These are phyloP conservation scores for Exophiala oligosperma DNA, from an alignment of 2,329 filamentous ascomycete genomes.

Conservation along the genomic window DNA sequence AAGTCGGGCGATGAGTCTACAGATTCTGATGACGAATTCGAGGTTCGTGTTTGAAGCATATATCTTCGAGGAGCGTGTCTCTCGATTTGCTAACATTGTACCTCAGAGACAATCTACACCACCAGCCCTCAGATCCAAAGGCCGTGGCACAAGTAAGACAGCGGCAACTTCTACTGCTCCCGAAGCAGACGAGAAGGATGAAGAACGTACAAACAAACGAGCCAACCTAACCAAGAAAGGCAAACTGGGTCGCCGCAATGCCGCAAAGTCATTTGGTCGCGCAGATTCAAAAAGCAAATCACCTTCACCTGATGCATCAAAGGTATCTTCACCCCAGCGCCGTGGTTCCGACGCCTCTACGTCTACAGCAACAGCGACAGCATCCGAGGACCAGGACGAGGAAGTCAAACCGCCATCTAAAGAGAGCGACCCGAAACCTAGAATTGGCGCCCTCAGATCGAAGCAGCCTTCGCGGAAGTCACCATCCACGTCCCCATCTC, in stretches of 20 bases:
- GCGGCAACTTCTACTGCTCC: not conserved
- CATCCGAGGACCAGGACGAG: slow-evolving; percentile 18
- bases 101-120: slow-evolving; percentile 24
- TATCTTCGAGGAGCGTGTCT: too few species aligned
- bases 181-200: slow-evolving; percentile 8
- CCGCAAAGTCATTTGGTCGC: slow-evolving; percentile 15
- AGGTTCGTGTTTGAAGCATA: slow-evolving; percentile 6
- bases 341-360: slow-evolving; percentile 10
- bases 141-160: not conserved
- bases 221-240: slow-evolving; percentile 10
- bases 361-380: slow-evolving; percentile 16
- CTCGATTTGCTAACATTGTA: not conserved
- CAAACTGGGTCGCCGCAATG: slow-evolving; percentile 11
- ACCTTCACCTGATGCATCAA: not conserved
- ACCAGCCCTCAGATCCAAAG: slow-evolving; percentile 10
- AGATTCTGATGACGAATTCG: slow-evolving; percentile 27
- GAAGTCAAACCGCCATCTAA: slow-evolving; percentile 4
- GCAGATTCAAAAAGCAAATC: slow-evolving; percentile 1
- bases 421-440: not conserved
- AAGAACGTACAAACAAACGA: slow-evolving; percentile 7
- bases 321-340: not conserved
- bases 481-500: slow-evolving; percentile 23
- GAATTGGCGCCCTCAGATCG: slow-evolving; percentile 4
- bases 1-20: slow-evolving; percentile 6
- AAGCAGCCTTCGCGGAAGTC: slow-evolving; percentile 19